Percentiles rank a stretch among this genome's conserved stretches.
phyloP scores from a whole-genome alignment of 2,329 filamentous ascomycete genomes.

The Cercospora zeae-maydis region DNA sequence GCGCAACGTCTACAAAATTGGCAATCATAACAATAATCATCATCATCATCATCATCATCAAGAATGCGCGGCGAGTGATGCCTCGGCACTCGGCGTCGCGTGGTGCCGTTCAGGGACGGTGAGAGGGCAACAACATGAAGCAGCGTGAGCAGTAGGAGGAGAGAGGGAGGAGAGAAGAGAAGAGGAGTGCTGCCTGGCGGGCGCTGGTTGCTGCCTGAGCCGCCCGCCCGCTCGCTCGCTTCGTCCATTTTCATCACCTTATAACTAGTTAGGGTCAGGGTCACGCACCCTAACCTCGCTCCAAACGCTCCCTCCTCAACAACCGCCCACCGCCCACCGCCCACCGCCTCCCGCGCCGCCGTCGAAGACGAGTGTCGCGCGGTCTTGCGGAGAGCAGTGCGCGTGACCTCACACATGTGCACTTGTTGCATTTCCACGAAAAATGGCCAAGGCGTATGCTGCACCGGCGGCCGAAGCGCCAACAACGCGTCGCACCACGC shows the following conservation, averaged over 20 bases:
- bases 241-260: no score
- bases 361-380: background rate
- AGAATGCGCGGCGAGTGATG: no score
- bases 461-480: conserved; percentile 8
- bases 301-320: background rate
- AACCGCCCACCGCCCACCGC: no score
- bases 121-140: no score
- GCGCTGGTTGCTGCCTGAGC: background rate
- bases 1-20: background rate
- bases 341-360: background rate
- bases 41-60: no score
- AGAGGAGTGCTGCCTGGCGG: no score
- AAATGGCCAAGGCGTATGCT: conserved; percentile 13
- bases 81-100: no score
- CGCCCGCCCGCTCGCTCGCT: background rate
- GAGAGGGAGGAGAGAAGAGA: no score
- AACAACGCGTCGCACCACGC: conserved; percentile 9
- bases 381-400: background rate
- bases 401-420: background rate
- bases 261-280: background rate
- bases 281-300: background rate
- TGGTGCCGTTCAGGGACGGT: no score
- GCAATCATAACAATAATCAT: no score
- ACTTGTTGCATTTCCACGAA: background rate
- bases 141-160: no score